Evolutionary conservation across 108 stramenopile genomes (phyloP).

Genomic region (Stephanodiscus minutulus): DNA sequence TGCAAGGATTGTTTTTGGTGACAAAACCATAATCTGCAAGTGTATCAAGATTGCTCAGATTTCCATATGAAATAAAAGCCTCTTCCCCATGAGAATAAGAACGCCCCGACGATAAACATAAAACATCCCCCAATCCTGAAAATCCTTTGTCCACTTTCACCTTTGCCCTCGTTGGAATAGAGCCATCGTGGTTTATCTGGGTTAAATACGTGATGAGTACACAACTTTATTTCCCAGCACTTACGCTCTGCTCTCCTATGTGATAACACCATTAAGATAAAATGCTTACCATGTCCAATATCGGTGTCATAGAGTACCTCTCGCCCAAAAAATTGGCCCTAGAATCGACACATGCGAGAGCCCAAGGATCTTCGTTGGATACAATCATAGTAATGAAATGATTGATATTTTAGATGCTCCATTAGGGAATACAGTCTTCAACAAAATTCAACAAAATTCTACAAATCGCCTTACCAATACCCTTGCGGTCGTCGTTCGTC

Average conservation of each 20-base stretch:
- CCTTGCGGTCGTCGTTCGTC: slow-evolving; percentile 46
- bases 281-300: slow-evolving; percentile 66
- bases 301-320: slow-evolving; percentile 69
- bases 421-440: not conserved
- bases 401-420: not conserved
- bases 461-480: slow-evolving; percentile 31
- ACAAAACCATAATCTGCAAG: slow-evolving; percentile 79
- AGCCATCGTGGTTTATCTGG: slow-evolving; percentile 64
- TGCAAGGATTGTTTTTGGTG: slow-evolving; percentile 50
- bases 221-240: not conserved
- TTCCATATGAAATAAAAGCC: slow-evolving; percentile 72
- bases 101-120: slow-evolving; percentile 31
- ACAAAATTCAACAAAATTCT: not conserved
- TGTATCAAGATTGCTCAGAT: slow-evolving; percentile 72
- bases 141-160: slow-evolving; percentile 45
- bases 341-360: slow-evolving; percentile 77
- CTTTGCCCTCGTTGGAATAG: slow-evolving; percentile 50
- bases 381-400: not conserved
- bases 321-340: slow-evolving; percentile 74
- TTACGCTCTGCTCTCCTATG: not conserved
- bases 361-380: slow-evolving; percentile 57
- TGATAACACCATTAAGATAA: not conserved
- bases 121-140: slow-evolving; percentile 36
- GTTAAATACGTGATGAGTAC: not conserved
- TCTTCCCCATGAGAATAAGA: slow-evolving; percentile 47